Evolutionary conservation across 2,329 filamentous ascomycete genomes (phyloP), one percentile per base, ranked within the genome.

Genomic region (Paecilomyces dactylethromorphus): DNA sequence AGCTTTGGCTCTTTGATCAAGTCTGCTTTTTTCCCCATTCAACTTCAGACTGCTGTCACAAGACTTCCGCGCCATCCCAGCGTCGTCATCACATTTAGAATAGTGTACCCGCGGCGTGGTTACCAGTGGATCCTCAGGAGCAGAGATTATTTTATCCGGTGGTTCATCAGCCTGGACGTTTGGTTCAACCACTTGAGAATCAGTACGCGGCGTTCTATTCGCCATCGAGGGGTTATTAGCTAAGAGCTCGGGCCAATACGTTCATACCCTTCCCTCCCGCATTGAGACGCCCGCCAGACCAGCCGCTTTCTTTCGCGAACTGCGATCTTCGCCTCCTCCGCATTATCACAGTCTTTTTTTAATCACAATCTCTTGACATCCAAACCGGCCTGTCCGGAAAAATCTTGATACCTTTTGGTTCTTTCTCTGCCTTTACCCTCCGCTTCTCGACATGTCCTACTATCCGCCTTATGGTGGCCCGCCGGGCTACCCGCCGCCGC

Each of bases 391-490:
- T 45, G 18, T 45, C 13, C n/a, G 18, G 15, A 18, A 45, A 3
- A 7, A 18, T 45, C 39, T 29, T 5, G n/a, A 45, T 10, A 6
- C 4, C 21, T 3, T 21, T 45, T 18, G 10, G 11, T 8, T 7
- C 15, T 18, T 18, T 45, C 39, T 45, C 2, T 8, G 18, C 15
- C 18, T n/a, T 7, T n/a, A 7, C 39, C 15, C 15, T 45, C 55
- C 55, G 59, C 54, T 50, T 45, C 54, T 39, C 54, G 66, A 65
- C 58, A 88, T 88, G 86, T 87, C 86, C 64, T 85, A 84, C 68
- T 88, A 86, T 71, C 84, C 83, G 64, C 80, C 81, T 54, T 85
- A 86, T 68, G 76, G 79, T 70, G 81, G 81, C 57, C 78, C 82
- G 64, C 78, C 79, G 68, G 81, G 81, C 62, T 83, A 83, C 66